Percentiles rank a stretch among this genome's conserved stretches.
Conservation (phyloP, 805 yeast genomes). For the Monosporozyma solicola region DNA sequence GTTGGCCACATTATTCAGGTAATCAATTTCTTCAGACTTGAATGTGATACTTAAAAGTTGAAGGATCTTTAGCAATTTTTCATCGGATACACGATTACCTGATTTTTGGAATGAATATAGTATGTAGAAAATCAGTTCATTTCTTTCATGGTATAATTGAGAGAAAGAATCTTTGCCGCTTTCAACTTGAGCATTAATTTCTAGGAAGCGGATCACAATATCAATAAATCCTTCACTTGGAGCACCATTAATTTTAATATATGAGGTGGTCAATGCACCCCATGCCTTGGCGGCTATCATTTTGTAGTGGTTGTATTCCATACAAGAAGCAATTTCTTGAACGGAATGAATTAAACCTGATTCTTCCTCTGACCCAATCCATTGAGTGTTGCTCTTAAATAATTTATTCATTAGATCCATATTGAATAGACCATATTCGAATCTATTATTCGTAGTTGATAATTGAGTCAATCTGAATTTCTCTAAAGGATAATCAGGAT, state of each 20-base stretch:
- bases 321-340: slow-evolving; percentile 48
- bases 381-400: slow-evolving; percentile 36
- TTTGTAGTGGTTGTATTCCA: slow-evolving; percentile 60
- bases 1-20: slow-evolving; percentile 35
- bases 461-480: slow-evolving; percentile 45
- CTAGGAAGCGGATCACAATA: slow-evolving; percentile 42
- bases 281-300: slow-evolving; percentile 61
- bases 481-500: slow-evolving; percentile 38
- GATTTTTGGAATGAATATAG: slow-evolving; percentile 23
- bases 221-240: slow-evolving; percentile 30
- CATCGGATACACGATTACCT: slow-evolving; percentile 16
- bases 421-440: slow-evolving; percentile 47
- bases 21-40: slow-evolving; percentile 42
- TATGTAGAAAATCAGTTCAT: slow-evolving; percentile 55
- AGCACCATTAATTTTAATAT: slow-evolving; percentile 36
- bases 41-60: slow-evolving; percentile 28
- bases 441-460: slow-evolving; percentile 40
- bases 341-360: slow-evolving; percentile 41
- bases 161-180: slow-evolving; percentile 42
- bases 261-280: slow-evolving; percentile 69
- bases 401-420: slow-evolving; percentile 53
- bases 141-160: slow-evolving; percentile 49
- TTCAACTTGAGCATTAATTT: slow-evolving; percentile 37
- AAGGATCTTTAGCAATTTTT: slow-evolving; percentile 19
- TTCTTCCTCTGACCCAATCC: slow-evolving; percentile 30